Evolutionary conservation across 495 filamentous ascomycete species (phyloP), one percentile per base, ranked within the genome.

Genomic region (Penicillium subrubescens): DNA sequence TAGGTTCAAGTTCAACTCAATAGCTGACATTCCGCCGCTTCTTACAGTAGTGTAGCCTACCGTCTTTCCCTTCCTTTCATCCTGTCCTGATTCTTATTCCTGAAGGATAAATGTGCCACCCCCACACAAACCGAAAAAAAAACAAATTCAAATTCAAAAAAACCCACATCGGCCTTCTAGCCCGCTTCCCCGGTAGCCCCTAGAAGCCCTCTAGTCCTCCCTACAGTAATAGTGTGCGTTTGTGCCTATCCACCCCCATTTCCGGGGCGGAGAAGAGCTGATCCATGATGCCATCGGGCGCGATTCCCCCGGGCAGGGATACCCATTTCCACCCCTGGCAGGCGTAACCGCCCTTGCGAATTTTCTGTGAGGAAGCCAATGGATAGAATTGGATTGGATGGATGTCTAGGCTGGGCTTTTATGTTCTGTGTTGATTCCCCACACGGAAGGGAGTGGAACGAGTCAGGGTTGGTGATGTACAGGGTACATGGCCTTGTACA

Each of bases 221-320:
- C 19, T 25, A 12, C n/a, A 39, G 31, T 7, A 33, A 8, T 33
- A 33, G 31, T 33, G 14, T 33, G 23, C 5, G 0, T 54, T 2
- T 33, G 14, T 33, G 23, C 5, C 5, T 54, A 54, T 33, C 27
- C 15, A 31, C 23, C 35, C 23, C 48, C 55, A 48, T 62, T 19
- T 53, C 53, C 58, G 53, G 63, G 61, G 59, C 58, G 53, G 63
- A 66, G 59, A 59, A 62, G 59, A 53, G 43, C 55, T 66, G 37
- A 57, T 53, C 52, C 59, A 27, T 27, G 25, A 27, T 27, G 2
- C 25, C 50, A 21, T 31, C 31, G 31, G 51, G 51, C 51, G 51
- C 51, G 12, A 48, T 48, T 48, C 44, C 44, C 51, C 25, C 7
- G 60, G 17, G 60, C 2, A 27, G 61, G 23, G 34, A 60, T 56